Evolutionary conservation across 2,329 filamentous ascomycete genomes (phyloP).

Genomic region (Talaromyces sp.): DNA sequence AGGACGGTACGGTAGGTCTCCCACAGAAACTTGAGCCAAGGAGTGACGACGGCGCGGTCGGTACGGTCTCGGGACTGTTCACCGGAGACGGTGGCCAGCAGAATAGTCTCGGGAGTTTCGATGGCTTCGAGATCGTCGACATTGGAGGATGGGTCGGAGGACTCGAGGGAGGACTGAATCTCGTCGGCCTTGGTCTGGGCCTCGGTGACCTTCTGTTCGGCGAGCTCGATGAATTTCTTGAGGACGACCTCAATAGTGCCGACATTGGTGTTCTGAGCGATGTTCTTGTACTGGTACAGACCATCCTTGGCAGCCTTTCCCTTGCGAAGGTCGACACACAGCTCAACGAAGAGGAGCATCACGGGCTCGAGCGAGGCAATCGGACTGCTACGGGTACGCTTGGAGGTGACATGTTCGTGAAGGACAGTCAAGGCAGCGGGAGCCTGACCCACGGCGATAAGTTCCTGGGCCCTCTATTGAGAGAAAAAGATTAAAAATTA

Average conservation of each 20-base stretch:
- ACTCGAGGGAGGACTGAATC: conserved; percentile 84
- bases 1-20: conserved; percentile 98
- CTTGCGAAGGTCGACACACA: conserved; percentile 96
- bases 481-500: conserved; percentile 12
- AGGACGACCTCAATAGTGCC: conserved; percentile 96
- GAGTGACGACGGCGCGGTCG: conserved; percentile 95
- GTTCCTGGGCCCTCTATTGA: conserved; percentile 82
- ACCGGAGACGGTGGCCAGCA: conserved; percentile 94
- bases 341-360: conserved; percentile 95
- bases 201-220: conserved; percentile 92
- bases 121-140: conserved; percentile 95
- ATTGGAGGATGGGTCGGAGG: conserved; percentile 69
- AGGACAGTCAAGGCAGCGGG: conserved; percentile 90
- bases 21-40: conserved; percentile 99
- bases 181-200: conserved; percentile 96
- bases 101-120: conserved; percentile 96
- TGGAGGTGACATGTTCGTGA: conserved; percentile 98
- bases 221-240: conserved; percentile 96
- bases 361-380: conserved; percentile 96
- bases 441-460: conserved; percentile 95
- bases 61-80: conserved; percentile 97
- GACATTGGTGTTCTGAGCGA: conserved; percentile 98
- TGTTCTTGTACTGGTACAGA: conserved; percentile 99
- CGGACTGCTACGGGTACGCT: conserved; percentile 94
- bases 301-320: conserved; percentile 98